phyloP scores from a whole-genome alignment of 1,139 yeast genomes.

The Waltiozyma sp. region DNA sequence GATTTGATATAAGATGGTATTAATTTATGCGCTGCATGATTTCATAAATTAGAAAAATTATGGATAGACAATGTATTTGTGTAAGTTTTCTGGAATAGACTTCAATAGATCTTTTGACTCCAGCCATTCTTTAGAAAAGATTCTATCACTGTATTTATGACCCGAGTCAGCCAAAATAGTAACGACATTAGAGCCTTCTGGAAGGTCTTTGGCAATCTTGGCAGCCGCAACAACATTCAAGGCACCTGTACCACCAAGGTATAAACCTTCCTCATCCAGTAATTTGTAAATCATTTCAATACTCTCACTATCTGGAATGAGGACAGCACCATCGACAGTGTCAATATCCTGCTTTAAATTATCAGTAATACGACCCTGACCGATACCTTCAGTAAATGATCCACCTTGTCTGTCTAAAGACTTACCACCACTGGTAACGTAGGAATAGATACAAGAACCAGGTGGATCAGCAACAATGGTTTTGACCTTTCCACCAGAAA shows the following conservation, averaged over 20 bases:
- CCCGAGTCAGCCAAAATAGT: conserved; percentile 84
- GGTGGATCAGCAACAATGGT: conserved; percentile 86
- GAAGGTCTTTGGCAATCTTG: conserved; percentile 61
- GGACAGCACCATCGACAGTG: conserved; percentile 55
- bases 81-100: conserved; percentile 58
- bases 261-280: conserved; percentile 82
- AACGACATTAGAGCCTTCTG: conserved; percentile 73
- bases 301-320: conserved; percentile 54
- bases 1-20: too few species aligned
- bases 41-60: too few species aligned
- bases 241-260: conserved; percentile 82
- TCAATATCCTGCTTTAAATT: conserved; percentile 66
- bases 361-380: conserved; percentile 86
- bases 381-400: conserved; percentile 91
- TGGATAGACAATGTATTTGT: conserved; percentile 43
- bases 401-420: conserved; percentile 59
- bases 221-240: conserved; percentile 76
- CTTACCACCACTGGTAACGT: conserved; percentile 56
- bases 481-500: conserved; percentile 46
- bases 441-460: conserved; percentile 75
- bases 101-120: conserved; percentile 54
- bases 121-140: conserved; percentile 72
- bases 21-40: too few species aligned
- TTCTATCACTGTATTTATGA: conserved; percentile 73
- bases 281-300: conserved; percentile 75